Percentiles rank a stretch among this genome's conserved stretches.
These are phyloP conservation scores for Pythium apleroticum DNA, from an alignment of 352 stramenopile genomes.

Conservation along the genomic window DNA sequence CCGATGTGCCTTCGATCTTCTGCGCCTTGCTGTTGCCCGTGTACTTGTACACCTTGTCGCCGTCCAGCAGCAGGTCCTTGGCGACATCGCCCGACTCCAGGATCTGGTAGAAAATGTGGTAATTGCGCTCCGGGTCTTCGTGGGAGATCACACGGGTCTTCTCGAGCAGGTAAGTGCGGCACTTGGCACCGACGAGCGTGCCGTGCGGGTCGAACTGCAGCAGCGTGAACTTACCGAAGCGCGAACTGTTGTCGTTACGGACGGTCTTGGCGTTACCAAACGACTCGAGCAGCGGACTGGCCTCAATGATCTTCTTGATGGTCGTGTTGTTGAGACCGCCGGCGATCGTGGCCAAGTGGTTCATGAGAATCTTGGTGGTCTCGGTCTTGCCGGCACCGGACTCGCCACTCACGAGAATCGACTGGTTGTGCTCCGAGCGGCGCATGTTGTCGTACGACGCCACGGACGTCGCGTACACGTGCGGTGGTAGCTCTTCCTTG, in stretches of 20 bases:
- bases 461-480: conserved; percentile 80
- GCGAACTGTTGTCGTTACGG: conserved; percentile 96
- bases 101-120: conserved; percentile 96
- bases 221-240: conserved; percentile 98
- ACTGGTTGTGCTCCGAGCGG: conserved; percentile 72
- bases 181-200: conserved; percentile 91
- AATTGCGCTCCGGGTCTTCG: conserved; percentile 92
- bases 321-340: conserved; percentile 89
- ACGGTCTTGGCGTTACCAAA: conserved; percentile 98
- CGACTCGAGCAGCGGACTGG: conserved; percentile 97
- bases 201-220: conserved; percentile 89
- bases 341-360: conserved; percentile 80
- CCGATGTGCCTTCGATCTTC: conserved; percentile 75
- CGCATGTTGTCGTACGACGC: conserved; percentile 81
- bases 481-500: conserved; percentile 75
- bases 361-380: conserved; percentile 93
- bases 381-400: conserved; percentile 93
- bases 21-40: conserved; percentile 57
- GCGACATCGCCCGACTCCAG: conserved; percentile 53
- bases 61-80: conserved; percentile 50
- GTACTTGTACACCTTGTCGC: conserved; percentile 58
- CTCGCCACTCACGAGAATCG: conserved; percentile 84
- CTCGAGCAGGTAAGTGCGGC: conserved; percentile 96
- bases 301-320: conserved; percentile 96
- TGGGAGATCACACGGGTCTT: conserved; percentile 96